Evolutionary conservation across 202 grass and related monocot species (phyloP), one percentile per base, ranked within the genome.

Genomic region (Cymbopogon flexuosus): DNA sequence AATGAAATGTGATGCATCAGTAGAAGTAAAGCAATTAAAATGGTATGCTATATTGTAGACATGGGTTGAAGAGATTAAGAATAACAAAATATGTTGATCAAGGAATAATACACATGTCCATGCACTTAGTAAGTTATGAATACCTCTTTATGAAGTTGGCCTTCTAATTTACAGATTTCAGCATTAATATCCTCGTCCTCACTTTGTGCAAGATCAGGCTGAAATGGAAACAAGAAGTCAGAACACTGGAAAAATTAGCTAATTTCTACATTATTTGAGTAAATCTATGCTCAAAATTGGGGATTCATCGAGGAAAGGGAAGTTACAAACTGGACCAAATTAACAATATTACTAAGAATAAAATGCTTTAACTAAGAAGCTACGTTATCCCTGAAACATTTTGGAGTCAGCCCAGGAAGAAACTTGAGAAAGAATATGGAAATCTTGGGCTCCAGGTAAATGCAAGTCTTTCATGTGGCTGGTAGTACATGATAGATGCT

Each of bases 171-270:
- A 67, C 65, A 73, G 65, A 97, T 85, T 85, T 91, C 91, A 54
- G 85, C 56, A 67, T 80, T 83, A 56, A 97, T 90, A 64, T 97
- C 91, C 68, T 93, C 89, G 62, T 93, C 94, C 75, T 92, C 91
- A 68, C 85, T 89, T 45, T 88, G 85, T 80, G 77, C 74, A 78
- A 97, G 91, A 80, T 92, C 89, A 79, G 94, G 94, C 94, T 97
- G 78, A 78, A 88, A 86, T 45, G 19, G 41, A 58, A 85, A 74
- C 8, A 65, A 41, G 34, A 22, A 41, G 47, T 81, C 68, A 85
- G 70, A 79, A 84, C 43, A 47, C 57, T 52, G 54, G 3, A 68
- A 69, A 72, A 21, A 34, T 6, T 31, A 31, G 23, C 10, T 75
- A 52, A 72, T 72, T 65, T 24, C 46, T 57, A 18, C 77, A 36